Conservation (phyloP, 345 rosid species). For the Acer campestre region DNA sequence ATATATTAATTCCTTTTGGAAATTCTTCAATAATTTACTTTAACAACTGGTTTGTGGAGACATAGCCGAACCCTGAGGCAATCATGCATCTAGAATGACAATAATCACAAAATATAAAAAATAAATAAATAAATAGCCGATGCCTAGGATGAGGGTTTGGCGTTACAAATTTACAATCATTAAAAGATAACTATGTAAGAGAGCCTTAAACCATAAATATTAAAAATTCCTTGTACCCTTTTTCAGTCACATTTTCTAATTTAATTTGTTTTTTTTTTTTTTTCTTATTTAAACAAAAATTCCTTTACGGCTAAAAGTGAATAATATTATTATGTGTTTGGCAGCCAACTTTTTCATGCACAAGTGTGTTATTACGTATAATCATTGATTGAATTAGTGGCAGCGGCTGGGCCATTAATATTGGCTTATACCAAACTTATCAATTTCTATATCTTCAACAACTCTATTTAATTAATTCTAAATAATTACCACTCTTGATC, state of each 20-base stretch:
- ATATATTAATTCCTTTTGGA: no score
- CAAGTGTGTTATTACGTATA: neutral
- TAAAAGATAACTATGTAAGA: neutral
- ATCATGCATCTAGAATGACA: neutral
- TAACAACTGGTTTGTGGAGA: no score
- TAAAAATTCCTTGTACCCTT: neutral
- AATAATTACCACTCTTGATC: neutral
- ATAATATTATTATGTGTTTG: neutral
- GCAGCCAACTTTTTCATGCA: neutral
- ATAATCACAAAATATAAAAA: no score
- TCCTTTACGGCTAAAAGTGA: neutral
- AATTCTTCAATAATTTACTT: no score
- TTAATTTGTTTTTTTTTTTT: neutral
- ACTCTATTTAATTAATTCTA: no score
- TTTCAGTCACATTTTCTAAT: neutral
- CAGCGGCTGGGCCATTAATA: neutral
- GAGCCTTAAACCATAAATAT: neutral
- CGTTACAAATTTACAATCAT: conserved; percentile 3
- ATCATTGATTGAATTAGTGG: neutral
- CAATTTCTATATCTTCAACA: neutral
- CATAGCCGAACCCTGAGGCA: neutral
- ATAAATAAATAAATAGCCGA: neutral
- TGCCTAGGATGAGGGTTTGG: conserved; percentile 12
- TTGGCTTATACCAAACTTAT: neutral
- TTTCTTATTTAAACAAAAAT: neutral